Evolutionary conservation across 257 asterid genomes (phyloP).

Genomic region (Eucommia ulmoides): DNA sequence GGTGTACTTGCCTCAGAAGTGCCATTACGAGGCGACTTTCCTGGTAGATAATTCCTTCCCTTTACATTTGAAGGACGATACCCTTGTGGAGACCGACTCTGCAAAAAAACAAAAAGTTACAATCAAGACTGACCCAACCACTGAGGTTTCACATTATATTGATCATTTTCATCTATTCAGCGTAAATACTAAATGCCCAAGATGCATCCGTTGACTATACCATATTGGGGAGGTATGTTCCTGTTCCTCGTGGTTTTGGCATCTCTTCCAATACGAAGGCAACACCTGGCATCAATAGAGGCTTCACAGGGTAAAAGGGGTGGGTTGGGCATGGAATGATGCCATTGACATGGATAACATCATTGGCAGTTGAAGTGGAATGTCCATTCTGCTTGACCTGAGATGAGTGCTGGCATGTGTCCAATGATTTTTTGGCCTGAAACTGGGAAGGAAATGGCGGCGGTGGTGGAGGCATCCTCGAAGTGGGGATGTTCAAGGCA

Average conservation of each 20-base stretch:
- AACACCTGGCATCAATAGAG: slow-evolving; percentile 22
- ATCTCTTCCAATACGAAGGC: slow-evolving; percentile 47
- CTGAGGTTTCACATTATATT: background rate
- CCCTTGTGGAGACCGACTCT: slow-evolving; percentile 36
- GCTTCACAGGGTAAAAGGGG: slow-evolving; percentile 9
- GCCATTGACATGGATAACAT: slow-evolving; percentile 17
- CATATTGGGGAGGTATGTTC: slow-evolving; percentile 67
- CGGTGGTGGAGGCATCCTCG: slow-evolving; percentile 23
- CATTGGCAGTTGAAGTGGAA: slow-evolving; percentile 25
- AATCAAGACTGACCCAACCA: slow-evolving; percentile 3
- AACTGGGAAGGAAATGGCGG: slow-evolving; percentile 8
- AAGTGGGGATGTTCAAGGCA: slow-evolving; percentile 20
- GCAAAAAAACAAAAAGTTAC: slow-evolving; percentile 11
- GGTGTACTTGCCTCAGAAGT: slow-evolving; percentile 21
- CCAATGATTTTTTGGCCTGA: slow-evolving; percentile 22
- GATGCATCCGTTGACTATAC: slow-evolving; percentile 38
- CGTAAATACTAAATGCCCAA: slow-evolving; percentile 1
- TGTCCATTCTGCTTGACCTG: slow-evolving; percentile 36
- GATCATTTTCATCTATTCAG: slow-evolving; percentile 6
- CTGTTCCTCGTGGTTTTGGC: slow-evolving; percentile 72
- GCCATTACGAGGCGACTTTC: slow-evolving; percentile 25
- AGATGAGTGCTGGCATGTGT: slow-evolving; percentile 20
- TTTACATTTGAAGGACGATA: slow-evolving; percentile 28
- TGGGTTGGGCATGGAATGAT: slow-evolving; percentile 9
- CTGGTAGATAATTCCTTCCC: slow-evolving; percentile 31